These are phyloP conservation scores for Termitomyces bulborhizus DNA, from an alignment of 768 basidiomycete genomes.

Conservation along the genomic window DNA sequence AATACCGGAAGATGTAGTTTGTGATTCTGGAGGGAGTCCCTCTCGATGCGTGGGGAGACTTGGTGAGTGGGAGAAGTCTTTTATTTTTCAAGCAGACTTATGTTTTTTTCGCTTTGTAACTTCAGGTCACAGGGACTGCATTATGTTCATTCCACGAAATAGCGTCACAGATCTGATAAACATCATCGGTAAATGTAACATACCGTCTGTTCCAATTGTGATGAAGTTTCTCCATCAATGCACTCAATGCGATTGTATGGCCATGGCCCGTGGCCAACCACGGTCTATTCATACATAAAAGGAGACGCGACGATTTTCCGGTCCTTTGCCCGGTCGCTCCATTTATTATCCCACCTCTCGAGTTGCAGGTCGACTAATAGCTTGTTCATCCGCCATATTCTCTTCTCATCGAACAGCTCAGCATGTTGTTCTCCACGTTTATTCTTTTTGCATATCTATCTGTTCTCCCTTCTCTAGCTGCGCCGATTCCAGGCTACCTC, in stretches of 20 bases:
- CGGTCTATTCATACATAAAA: background rate
- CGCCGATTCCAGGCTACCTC: constrained; percentile 6
- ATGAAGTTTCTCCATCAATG: background rate
- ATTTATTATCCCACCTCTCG: constrained; percentile 5
- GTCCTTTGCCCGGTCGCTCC: constrained; percentile 7
- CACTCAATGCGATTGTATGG: background rate
- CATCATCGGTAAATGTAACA: no score
- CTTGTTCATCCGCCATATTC: constrained; percentile 4
- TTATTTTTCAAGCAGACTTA: background rate
- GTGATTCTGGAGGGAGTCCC: background rate
- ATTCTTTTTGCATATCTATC: constrained; percentile 5
- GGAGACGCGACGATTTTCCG: background rate
- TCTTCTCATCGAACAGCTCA: background rate
- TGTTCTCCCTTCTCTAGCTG: constrained; percentile 4
- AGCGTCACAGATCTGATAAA: background rate
- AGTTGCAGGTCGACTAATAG: constrained; percentile 15
- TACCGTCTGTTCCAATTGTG: background rate
- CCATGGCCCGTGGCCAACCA: background rate
- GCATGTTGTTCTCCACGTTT: constrained; percentile 5
- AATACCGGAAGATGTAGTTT: background rate
- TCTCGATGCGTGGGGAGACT: background rate
- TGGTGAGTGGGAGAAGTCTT: background rate
- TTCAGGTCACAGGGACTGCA: no score
- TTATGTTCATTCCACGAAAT: background rate
- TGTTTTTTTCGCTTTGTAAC: background rate